Base-by-base conservation (phyloP, 768 basidiomycete species). In the Boletus barrowsii region DNA sequence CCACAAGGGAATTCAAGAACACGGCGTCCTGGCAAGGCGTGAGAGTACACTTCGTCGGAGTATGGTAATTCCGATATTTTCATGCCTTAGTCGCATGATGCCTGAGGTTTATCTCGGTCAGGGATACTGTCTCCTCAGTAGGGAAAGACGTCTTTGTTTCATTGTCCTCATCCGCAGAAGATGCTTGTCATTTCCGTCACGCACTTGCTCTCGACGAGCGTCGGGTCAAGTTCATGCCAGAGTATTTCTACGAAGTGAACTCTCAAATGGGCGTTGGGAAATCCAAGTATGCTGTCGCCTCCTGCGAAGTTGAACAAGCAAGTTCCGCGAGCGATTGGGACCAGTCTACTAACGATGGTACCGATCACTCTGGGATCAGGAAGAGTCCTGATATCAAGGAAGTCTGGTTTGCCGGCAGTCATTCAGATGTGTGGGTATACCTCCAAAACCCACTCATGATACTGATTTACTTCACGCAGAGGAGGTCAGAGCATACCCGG, bases 1-100 rank as follows among this genome's bases (percentile, higher is more conserved):
- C 43, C 18, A 55, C 42, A 13, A 51, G 14, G 49, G 59, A 40
- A 11, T 80, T 79, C 67, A 79, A 77, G 65, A 68, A 68, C 24
- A 71, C 75, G 0, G 78, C 76, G 13, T 51, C 33, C 4, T 35
- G 42, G 49, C 4, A 26, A 10, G 50, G 24, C 13, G 2, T 70
- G 18, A 47, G 56, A 18, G 53, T 73, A 0, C 73, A 73, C 53
- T 74, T 73, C 29, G 42, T 73, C 1, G 72, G 72, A 1, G 71
- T 61, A 17, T 74, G 73, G 72, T 73, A 51, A 14, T 18, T 4
- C 13, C 29, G 15, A 15, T 17, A 13, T 14, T n/a, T n/a, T 49
- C 20, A 3, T 36, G 3, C 17, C 22, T 43, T 13, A 14, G 33
- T 18, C 10, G 10, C 14, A 29, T 39, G 9, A 4, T 2, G 29